Base-by-base conservation (phyloP, 495 filamentous ascomycete species). In the Talaromyces adpressus region DNA sequence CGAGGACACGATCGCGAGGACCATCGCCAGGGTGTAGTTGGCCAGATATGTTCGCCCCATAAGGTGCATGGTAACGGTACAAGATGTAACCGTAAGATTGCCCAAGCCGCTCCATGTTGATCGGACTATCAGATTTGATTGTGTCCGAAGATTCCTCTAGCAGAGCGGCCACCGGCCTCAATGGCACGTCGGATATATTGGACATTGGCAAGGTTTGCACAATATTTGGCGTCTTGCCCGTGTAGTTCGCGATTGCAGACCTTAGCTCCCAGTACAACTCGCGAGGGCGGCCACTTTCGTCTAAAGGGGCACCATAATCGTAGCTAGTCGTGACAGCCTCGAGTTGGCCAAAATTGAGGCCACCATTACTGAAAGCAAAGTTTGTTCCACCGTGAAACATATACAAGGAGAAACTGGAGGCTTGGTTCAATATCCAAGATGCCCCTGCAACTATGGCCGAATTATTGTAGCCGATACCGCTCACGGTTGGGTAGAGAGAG, bases 281-380 rank as follows among this genome's bases (percentile, higher is more conserved):
- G 41, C 72, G 80, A 8, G 72, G 72, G 1, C 79, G 71, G 1
- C 79, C 79, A 68, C 74, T 80, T 65, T 82, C 78, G 61, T 82
- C 79, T 30, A 80, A 67, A 9, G 79, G 77, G 1, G 79, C 66
- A 34, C 78, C 77, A 36, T 82, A 82, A 63, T 82, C 78, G 63
- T 82, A 82, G 65, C 76, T 79, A 18, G 78, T 78, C 1, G 72
- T 76, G 8, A 79, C 73, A 16, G 65, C 67, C 4, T 72, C 71
- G 29, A 73, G 65, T 9, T 59, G 8, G 14, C 77, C 77, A 80
- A 2, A 76, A 65, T 18, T 76, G 8, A 14, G 8, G n/a, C 47
- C 76, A 20, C 79, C 79, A 59, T 78, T 80, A 25, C 72, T 65
- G 63, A 78, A 80, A 0, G 73, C 79, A 59, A 76, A 82, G 41